Evolutionary conservation across 768 basidiomycete species (phyloP).

Genomic region (Mycena kentingensis): DNA sequence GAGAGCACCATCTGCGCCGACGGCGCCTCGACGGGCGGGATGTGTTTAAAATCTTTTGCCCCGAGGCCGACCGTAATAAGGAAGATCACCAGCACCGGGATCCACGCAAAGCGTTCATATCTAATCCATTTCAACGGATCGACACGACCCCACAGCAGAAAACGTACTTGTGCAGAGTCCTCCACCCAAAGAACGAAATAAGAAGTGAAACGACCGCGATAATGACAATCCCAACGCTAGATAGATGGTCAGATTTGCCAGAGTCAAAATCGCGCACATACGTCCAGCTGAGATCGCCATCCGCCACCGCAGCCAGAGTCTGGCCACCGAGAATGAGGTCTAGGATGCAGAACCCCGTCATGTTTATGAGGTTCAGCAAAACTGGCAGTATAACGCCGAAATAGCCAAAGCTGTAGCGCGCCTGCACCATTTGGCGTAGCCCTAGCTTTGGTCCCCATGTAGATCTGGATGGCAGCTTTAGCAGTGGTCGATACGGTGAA

Average conservation of each 20-base stretch:
- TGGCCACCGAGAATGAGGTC: conserved; percentile 74
- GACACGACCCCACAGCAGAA: neutral
- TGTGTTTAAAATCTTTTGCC: conserved; percentile 63
- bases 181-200: conserved; percentile 62
- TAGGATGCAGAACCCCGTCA: conserved; percentile 72
- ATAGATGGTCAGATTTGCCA: neutral
- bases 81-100: conserved; percentile 76
- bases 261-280: conserved; percentile 24
- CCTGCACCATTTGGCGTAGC: conserved; percentile 83
- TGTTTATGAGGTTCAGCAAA: conserved; percentile 60
- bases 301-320: conserved; percentile 44
- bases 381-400: conserved; percentile 65
- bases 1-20: conserved; percentile 56
- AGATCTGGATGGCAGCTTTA: conserved; percentile 27
- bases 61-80: conserved; percentile 73
- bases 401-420: conserved; percentile 48
- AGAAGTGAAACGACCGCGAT: conserved; percentile 69
- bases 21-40: conserved; percentile 52
- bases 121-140: conserved; percentile 21
- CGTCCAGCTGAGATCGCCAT: conserved; percentile 47
- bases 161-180: conserved; percentile 45
- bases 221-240: conserved; percentile 80
- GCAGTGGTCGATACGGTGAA: neutral
- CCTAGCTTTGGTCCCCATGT: conserved; percentile 87
- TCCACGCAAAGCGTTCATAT: conserved; percentile 77